Percentiles rank a stretch among this genome's conserved stretches.
These are phyloP conservation scores for Cyclotella sp. DNA, from an alignment of 108 stramenopile genomes.

Conservation along the genomic window DNA sequence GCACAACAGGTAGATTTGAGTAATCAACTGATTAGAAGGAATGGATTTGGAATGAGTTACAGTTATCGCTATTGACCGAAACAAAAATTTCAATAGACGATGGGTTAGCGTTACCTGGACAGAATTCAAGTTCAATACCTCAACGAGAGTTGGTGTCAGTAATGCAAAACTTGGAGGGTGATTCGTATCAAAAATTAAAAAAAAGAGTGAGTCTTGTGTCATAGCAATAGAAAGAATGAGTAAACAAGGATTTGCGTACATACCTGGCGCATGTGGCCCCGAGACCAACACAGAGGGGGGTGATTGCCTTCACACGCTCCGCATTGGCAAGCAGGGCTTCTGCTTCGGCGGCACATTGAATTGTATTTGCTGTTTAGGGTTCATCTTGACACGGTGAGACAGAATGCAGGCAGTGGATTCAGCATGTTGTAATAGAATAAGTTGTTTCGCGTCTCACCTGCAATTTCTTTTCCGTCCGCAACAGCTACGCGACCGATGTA, in stretches of 20 bases:
- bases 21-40: conserved; percentile 17
- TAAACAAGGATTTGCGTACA: too few species aligned
- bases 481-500: conserved; percentile 89
- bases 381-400: not conserved
- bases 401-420: not conserved
- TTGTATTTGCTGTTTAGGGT: conserved; percentile 49
- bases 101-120: conserved; percentile 24
- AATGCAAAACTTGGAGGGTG: conserved; percentile 56
- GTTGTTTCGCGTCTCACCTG: not conserved
- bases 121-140: conserved; percentile 45
- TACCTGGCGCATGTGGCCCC: conserved; percentile 72
- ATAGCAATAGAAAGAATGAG: too few species aligned
- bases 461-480: conserved; percentile 86
- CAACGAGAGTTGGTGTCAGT: conserved; percentile 76
- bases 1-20: conserved; percentile 79
- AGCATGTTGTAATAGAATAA: not conserved
- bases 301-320: conserved; percentile 89
- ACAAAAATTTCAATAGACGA: too few species aligned
- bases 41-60: not conserved
- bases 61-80: not conserved
- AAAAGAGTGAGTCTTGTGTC: too few species aligned
- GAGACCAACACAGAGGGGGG: conserved; percentile 90
- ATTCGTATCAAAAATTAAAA: too few species aligned
- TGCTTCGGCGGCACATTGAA: conserved; percentile 91
- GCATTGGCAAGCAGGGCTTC: conserved; percentile 86